Conservation (phyloP, 1,139 yeast species). For the Kluyveromyces sp. region DNA sequence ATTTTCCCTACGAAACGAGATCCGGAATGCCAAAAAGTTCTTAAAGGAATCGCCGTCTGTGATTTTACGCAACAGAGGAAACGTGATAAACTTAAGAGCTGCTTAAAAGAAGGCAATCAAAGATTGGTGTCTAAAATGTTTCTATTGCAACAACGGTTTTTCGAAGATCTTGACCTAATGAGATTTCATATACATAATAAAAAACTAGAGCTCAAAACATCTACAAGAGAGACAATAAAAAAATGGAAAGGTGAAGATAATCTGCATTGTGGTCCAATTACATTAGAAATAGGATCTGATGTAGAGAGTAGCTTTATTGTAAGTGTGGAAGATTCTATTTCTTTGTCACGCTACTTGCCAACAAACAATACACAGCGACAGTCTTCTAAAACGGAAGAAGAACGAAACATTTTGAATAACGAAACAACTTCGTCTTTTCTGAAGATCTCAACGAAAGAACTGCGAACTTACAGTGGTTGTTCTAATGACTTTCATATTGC, state of each 20-base stretch:
- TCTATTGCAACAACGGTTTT: background rate
- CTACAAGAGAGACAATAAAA: background rate
- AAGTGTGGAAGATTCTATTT: background rate
- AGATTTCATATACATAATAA: background rate
- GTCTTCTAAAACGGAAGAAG: background rate
- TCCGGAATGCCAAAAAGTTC: too few relatives aligned
- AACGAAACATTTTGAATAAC: background rate
- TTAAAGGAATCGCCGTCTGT: too few relatives aligned
- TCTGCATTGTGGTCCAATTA: background rate
- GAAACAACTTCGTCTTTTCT: too few relatives aligned
- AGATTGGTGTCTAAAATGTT: background rate
- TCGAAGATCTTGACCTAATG: background rate
- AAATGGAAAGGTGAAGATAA: background rate
- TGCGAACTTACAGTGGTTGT: too few relatives aligned
- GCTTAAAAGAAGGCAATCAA: background rate
- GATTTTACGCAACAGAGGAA: background rate
- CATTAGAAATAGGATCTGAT: constrained; percentile 1
- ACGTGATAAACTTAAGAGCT: background rate
- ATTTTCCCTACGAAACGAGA: too few relatives aligned
- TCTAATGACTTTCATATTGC: too few relatives aligned
- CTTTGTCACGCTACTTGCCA: background rate
- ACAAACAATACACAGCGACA: background rate
- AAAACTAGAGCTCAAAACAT: background rate
- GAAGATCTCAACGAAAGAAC: too few relatives aligned
- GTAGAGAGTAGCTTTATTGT: background rate